These are phyloP conservation scores for Coccomyxa sp. DNA, from an alignment of 139 green algal species.

Conservation along the genomic window DNA sequence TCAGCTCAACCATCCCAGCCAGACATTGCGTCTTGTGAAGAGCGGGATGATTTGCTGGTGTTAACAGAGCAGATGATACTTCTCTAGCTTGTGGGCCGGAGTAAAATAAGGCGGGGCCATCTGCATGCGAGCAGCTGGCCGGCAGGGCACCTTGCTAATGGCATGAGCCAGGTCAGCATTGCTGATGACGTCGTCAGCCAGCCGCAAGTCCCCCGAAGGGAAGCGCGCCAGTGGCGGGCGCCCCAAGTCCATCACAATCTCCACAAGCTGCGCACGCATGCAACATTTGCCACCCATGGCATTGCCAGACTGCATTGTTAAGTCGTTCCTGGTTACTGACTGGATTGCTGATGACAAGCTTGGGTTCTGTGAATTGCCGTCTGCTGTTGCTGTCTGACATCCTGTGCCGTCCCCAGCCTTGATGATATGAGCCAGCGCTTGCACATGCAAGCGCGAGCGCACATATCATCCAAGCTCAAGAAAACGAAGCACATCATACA, in stretches of 20 bases:
- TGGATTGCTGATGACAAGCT: too few species aligned
- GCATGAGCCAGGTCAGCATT: slow-evolving; percentile 65
- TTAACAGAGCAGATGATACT: not conserved
- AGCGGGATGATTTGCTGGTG: not conserved
- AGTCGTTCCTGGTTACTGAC: too few species aligned
- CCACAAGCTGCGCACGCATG: slow-evolving; percentile 55
- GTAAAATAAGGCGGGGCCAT: not conserved
- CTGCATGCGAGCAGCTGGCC: not conserved
- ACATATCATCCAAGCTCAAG: not conserved
- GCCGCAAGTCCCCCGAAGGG: slow-evolving; percentile 42
- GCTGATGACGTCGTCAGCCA: slow-evolving; percentile 44
- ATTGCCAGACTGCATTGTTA: too few species aligned
- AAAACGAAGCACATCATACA: not conserved
- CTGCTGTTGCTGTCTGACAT: too few species aligned
- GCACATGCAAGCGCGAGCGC: not conserved
- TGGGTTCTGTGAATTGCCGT: too few species aligned
- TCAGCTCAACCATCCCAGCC: too few species aligned
- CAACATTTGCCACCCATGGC: too few species aligned
- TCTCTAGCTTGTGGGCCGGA: not conserved
- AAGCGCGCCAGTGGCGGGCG: slow-evolving; percentile 73
- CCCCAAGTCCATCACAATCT: slow-evolving; percentile 88
- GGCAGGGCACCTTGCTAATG: slow-evolving; percentile 38
- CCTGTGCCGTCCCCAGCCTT: too few species aligned
- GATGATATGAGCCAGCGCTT: not conserved
- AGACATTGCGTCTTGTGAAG: too few species aligned